Evolutionary conservation across 2,329 filamentous ascomycete genomes (phyloP).

Genomic region (Aspergillus fijiensis): DNA sequence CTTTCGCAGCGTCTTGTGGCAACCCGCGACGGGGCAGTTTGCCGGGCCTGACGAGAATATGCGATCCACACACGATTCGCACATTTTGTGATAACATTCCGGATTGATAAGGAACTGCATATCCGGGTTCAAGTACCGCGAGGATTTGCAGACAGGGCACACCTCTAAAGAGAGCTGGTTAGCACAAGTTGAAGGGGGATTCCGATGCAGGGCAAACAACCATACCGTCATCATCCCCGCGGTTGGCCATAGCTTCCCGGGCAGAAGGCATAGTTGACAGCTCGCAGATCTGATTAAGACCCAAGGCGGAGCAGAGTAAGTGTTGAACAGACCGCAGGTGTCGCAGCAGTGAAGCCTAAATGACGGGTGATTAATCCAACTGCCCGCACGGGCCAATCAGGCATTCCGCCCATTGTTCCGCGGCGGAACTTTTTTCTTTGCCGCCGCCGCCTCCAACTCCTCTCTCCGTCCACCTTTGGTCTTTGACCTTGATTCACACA

Average conservation of each 20-base stretch:
- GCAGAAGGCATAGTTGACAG: constrained; percentile 31
- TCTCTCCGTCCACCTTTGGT: constrained; percentile 4
- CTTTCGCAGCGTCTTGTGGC: constrained; percentile 81
- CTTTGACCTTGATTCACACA: not conserved
- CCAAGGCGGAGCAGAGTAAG: not conserved
- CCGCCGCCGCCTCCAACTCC: constrained; percentile 12
- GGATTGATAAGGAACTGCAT: constrained; percentile 96
- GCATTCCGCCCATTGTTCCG: constrained; percentile 13
- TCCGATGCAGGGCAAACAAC: not conserved
- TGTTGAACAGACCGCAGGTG: constrained; percentile 1
- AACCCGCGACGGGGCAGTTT: constrained; percentile 87
- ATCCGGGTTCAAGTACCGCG: constrained; percentile 88
- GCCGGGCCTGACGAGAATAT: constrained; percentile 91
- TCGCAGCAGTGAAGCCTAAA: constrained; percentile 1
- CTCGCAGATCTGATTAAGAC: not conserved
- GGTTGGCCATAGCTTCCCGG: constrained; percentile 33
- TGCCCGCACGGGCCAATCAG: constrained; percentile 29
- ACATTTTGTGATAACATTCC: constrained; percentile 99
- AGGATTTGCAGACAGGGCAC: constrained; percentile 96
- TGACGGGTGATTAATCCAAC: constrained; percentile 15
- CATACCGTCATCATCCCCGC: constrained; percentile 46
- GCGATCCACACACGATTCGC: constrained; percentile 89
- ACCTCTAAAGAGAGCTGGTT: constrained; percentile 57
- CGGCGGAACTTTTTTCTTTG: constrained; percentile 21
- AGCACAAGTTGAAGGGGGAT: constrained; percentile 1